Base-by-base conservation (phyloP, 1,284 basidiomycete genomes). In the Rugosomyces carneus region DNA sequence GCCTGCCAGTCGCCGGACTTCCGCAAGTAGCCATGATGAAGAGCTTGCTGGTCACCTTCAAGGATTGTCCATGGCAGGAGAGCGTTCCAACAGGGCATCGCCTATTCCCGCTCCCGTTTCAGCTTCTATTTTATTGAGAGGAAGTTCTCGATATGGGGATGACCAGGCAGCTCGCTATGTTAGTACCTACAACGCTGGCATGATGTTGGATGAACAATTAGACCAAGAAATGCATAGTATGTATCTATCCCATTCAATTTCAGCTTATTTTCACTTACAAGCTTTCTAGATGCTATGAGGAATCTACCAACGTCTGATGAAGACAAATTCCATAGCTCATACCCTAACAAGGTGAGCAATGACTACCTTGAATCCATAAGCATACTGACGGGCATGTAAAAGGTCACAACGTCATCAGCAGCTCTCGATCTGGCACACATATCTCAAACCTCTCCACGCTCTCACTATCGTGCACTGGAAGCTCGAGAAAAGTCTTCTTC, bases 221-320 rank as follows among this genome's bases (percentile, higher is more conserved):
- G 90, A 93, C 58, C 81, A 89, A 64, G 89, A 93, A 62, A 89
- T 93, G 80, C 83, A 92, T 57, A 90, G 89, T 93, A 56, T 58
- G 84, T 75, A 15, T 32, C 5, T 9, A 9, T 29, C 27, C 5
- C 3, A 8, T 16, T 16, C 3, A 13, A 34, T 16, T n/a, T 4
- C 19, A 31, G 7, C 19, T 18, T 26, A n/a, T n/a, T 29, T 42
- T 15, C n/a, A 20, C 4, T 32, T 31, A 50, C 36, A 37, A 15
- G 10, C 21, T n/a, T 3, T n/a, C 8, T 34, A 51, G 90, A 92
- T 68, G 90, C 92, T 2, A 93, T 94, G 78, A 82, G 84, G 65
- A 86, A 94, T 65, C 73, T 96, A 41, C 90, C 90, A 21, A 91
- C 89, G 35, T 91, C 90, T 39, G 93, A 94, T 60, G 89, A 95